Conservation (phyloP, 148 eudicot genomes). For the Cornus suecica region DNA sequence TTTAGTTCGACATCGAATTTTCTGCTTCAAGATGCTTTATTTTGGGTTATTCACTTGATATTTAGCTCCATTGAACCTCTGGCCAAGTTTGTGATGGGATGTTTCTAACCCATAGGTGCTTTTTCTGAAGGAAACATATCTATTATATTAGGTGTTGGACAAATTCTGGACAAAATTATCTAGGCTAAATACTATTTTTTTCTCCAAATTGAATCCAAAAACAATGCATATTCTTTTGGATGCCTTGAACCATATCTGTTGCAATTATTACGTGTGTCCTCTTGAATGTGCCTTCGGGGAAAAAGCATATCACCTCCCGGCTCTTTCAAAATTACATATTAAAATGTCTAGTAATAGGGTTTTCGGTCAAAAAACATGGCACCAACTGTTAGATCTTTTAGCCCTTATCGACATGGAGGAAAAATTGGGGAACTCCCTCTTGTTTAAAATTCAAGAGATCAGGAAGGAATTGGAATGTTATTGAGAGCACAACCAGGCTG, state of each 20-base stretch:
- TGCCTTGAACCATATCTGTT: not conserved
- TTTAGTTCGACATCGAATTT: too few species aligned
- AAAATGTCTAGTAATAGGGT: not conserved
- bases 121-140: not conserved
- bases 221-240: not conserved
- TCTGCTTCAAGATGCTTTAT: too few species aligned
- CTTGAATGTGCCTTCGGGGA: not conserved
- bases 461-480: too few species aligned
- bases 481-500: too few species aligned
- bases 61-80: not conserved
- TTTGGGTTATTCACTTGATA: too few species aligned
- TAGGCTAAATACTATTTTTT: not conserved
- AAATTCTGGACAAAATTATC: too few species aligned
- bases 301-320: not conserved
- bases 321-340: not conserved
- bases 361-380: not conserved
- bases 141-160: not conserved
- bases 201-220: too few species aligned
- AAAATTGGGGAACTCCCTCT: too few species aligned
- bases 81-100: not conserved
- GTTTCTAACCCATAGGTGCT: not conserved
- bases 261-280: not conserved
- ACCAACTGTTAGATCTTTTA: not conserved
- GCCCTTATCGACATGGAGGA: too few species aligned
- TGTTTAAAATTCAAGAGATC: too few species aligned